These are phyloP conservation scores for Lactarius sanguifluus DNA, from an alignment of 768 basidiomycete genomes.

Conservation along the genomic window DNA sequence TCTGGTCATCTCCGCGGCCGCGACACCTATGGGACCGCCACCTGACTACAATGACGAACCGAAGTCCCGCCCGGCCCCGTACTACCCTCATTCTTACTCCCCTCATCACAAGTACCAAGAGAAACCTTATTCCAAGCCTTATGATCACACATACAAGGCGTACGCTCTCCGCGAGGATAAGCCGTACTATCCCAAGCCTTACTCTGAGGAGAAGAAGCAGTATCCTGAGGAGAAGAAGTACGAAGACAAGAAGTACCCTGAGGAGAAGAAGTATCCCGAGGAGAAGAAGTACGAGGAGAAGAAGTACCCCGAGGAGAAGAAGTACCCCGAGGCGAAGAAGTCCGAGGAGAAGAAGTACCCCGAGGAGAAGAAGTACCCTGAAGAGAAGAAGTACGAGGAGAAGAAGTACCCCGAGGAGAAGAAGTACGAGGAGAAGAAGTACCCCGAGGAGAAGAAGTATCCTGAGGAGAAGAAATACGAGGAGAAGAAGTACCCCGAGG, in stretches of 20 bases:
- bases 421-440: slow-evolving; percentile 4
- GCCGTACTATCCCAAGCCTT: neutral
- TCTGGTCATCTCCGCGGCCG: slow-evolving; percentile 18
- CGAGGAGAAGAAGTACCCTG: neutral
- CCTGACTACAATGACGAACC: slow-evolving; percentile 11
- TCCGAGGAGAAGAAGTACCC: slow-evolving; percentile 6
- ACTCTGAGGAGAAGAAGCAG: slow-evolving; percentile 2
- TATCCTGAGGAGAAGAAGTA: slow-evolving; percentile 8
- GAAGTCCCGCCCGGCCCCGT: slow-evolving; percentile 10
- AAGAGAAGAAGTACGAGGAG: neutral
- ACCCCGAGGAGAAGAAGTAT: slow-evolving; percentile 2
- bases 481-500: neutral
- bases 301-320: neutral
- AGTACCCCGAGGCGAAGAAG: neutral
- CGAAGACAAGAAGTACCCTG: neutral
- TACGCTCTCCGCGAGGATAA: neutral
- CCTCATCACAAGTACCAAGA: neutral
- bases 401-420: neutral
- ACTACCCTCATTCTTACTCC: neutral
- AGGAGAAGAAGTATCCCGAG: slow-evolving; percentile 1
- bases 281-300: slow-evolving; percentile 3
- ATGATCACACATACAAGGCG: neutral
- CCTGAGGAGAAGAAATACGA: neutral
- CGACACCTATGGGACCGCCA: slow-evolving; percentile 12
- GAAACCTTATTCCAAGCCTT: neutral